Percentiles rank a stretch among this genome's conserved stretches.
Conservation (phyloP, 345 rosid genomes). For the Lumnitzera racemosa region DNA sequence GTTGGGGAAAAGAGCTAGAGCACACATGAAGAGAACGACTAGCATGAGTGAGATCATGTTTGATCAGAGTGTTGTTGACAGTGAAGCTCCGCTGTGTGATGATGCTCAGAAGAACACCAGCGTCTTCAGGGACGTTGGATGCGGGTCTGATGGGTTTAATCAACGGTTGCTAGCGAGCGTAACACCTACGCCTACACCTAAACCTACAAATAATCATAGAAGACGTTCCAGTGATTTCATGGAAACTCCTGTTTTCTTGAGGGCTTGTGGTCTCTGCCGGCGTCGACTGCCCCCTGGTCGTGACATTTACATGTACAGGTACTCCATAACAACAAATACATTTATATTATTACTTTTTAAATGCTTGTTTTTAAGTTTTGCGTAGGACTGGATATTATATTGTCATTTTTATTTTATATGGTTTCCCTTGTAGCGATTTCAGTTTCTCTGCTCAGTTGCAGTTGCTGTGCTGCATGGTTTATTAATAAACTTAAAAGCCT, state of each 20-base stretch:
- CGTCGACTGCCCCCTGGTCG: slow-evolving; percentile 8
- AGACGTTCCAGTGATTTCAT: neutral
- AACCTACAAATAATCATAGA: no score
- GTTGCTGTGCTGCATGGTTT: no score
- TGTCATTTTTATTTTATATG: no score
- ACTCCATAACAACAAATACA: neutral
- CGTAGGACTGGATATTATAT: no score
- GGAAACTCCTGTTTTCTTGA: slow-evolving; percentile 1
- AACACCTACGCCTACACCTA: no score
- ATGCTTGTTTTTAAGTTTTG: no score
- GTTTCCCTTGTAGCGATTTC: no score
- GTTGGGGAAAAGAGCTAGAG: slow-evolving; percentile 14
- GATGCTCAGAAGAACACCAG: no score
- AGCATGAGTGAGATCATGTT: slow-evolving; percentile 8
- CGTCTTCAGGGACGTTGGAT: neutral
- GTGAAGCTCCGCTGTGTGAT: neutral
- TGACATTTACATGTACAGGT: slow-evolving; percentile 9
- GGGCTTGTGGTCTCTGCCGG: slow-evolving; percentile 7
- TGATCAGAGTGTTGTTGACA: neutral
- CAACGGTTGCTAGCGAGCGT: no score
- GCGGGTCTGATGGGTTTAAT: neutral
- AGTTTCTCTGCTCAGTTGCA: no score
- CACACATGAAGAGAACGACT: slow-evolving; percentile 15
- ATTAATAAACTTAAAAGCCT: no score
- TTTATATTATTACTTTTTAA: no score